A percentile compares a stretch with the other conserved stretches of the same genome.
phyloP scores from a whole-genome alignment of 805 yeast species.

The baker's yeast (Saccharomyces cerevisiae) region DNA sequence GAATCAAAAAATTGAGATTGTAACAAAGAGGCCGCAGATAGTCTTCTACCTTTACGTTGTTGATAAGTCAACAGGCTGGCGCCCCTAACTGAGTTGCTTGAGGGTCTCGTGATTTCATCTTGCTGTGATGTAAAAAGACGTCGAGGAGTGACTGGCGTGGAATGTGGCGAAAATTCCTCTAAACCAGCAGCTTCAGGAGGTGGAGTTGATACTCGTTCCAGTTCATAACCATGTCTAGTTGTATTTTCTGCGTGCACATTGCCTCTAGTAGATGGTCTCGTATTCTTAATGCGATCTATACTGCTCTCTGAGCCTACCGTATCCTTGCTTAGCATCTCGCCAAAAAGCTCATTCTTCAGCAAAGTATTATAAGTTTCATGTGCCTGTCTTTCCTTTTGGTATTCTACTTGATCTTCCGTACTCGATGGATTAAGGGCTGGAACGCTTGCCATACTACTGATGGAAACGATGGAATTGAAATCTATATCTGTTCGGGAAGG shows the following conservation, averaged over 20 bases:
- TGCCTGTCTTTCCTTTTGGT: conserved; percentile 69
- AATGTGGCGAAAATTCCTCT: conserved; percentile 8
- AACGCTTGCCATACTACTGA: conserved; percentile 22
- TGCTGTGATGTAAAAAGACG: conserved; percentile 14
- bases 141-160: conserved; percentile 33
- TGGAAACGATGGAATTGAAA: conserved; percentile 70
- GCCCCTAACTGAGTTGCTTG: conserved; percentile 28
- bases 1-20: conserved; percentile 60
- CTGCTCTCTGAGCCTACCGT: conserved; percentile 26
- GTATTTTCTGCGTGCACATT: conserved; percentile 5
- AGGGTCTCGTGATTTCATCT: conserved; percentile 18
- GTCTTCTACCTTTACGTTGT: conserved; percentile 59
- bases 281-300: conserved; percentile 26
- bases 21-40: conserved; percentile 50
- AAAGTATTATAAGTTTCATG: conserved; percentile 80
- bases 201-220: conserved; percentile 2
- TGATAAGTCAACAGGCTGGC: conserved; percentile 68
- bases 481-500: conserved; percentile 84
- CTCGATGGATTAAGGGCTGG: conserved; percentile 18
- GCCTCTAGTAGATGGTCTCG: conserved; percentile 23
- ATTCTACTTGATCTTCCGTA: conserved; percentile 51
- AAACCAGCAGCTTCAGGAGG: conserved; percentile 7
- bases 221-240: background rate
- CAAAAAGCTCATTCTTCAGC: conserved; percentile 82
- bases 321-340: conserved; percentile 61